Evolutionary conservation across 73 alveolate species (phyloP), one percentile per base, ranked within the genome.

Genomic region (Durusdinium trenchii): DNA sequence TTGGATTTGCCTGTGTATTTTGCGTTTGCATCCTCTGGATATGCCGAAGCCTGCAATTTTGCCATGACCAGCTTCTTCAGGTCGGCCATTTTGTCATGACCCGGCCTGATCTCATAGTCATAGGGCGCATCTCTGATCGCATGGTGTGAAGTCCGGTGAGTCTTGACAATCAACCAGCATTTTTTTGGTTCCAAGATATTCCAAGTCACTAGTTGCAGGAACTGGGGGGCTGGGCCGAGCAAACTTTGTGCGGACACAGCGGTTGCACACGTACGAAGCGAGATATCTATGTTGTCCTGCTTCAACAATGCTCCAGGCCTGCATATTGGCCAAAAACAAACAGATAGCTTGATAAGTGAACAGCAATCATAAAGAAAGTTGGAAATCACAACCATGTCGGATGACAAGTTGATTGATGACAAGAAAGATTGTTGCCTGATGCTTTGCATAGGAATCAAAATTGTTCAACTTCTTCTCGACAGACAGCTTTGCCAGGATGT

Each of bases 41-140:
- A n/a, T n/a, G n/a, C n/a, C n/a, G n/a, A 76, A 38, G 4, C 86
- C 86, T 76, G 3, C 36, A 76, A 38, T 38, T 76, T 40, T 5
- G 86, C 86, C 86, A 76, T 42, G 42, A 76, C 86, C 61, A 76
- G 86, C 54, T 40, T 28, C 38, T 76, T 76, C 61, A 76, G 61
- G 36, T 40, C 40, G 6, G 86, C 86, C 2, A 76, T 20, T 6
- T 43, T 40, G 36, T 9, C 14, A 7, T 43, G 86, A 2, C 86
- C 86, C 4, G 86, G 61, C 86, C 86, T 76, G 9, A 43, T 12
- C 23, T 57, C 69, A 57, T 12, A 57, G 69, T 16, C 20, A 5
- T 23, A 62, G 78, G 5, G 78, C 32, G 40, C 5, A 23, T 23
- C 42, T 62, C 16, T 62, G 38, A 62, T 62, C 20, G 16, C 5